Evolutionary conservation across 495 filamentous ascomycete genomes (phyloP), one percentile per base, ranked within the genome.

Genomic region (Lasiosphaeris hirsuta): DNA sequence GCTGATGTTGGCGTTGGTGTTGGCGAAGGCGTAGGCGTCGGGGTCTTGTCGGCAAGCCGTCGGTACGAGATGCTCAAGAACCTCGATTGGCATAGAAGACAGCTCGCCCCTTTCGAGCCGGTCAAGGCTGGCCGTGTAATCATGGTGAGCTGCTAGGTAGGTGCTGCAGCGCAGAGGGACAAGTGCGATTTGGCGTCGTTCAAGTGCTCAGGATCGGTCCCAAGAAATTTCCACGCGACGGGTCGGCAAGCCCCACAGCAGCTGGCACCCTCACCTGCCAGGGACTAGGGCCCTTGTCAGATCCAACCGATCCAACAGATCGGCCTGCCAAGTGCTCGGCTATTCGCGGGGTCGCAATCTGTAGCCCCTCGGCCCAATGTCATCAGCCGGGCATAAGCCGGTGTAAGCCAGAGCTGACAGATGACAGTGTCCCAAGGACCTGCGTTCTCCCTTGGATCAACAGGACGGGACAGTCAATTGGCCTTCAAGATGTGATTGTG

Each of bases 1-100:
- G 33, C 7, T 7, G 60, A 13, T 2, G 46, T 19, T 19, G 49
- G 37, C 19, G 45, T 7, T 5, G 63, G 45, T 13, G 63, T 54
- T n/a, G 51, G 43, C 23, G 49, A 45, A 33, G 57, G 52, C 33
- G 36, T 59, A 14, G 51, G 57, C 58, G n/a, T 62, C 19, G 45
- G 64, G 33, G 39, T 51, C 66, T 67, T 58, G 62, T 72, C 65
- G 60, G 69, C 71, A 14, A 75, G 69, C 40, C 62, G 67, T 7
- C 67, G 66, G 51, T 71, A 71, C 17, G 79, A 78, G 3, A 72
- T 66, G 59, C 69, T 75, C 46, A 81, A 79, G 0, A 71, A 61
- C 17, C 75, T 72, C 63, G 72, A 80, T 73, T 78, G 78, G 58
- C 77, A 78, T 10, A 73, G 46, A 9, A 80, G 65, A 54, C 78